Evolutionary conservation across 2,329 filamentous ascomycete genomes (phyloP).

Genomic region (Aspergillus hiratsukae): DNA sequence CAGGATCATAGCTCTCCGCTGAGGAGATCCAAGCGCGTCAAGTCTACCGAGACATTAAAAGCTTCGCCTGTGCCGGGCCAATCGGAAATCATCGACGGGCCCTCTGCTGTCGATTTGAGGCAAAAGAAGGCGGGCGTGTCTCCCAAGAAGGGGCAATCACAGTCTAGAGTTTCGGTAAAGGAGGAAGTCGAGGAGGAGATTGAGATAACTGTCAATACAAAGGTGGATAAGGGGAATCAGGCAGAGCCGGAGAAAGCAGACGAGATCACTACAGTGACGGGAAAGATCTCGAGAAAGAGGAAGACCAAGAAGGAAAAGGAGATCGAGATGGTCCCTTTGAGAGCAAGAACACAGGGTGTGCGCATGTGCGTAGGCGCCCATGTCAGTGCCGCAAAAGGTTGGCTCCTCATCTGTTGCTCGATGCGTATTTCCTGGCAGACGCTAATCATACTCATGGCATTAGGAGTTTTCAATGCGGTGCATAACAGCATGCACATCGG

Average conservation of each 20-base stretch:
- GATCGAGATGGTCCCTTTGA: slow-evolving; percentile 57
- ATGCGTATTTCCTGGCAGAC: slow-evolving; percentile 7
- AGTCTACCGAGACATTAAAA: slow-evolving; percentile 11
- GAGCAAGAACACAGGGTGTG: slow-evolving; percentile 63
- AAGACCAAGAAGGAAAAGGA: slow-evolving; percentile 56
- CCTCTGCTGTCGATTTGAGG: background rate
- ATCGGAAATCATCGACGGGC: background rate
- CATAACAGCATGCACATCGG: slow-evolving; percentile 72
- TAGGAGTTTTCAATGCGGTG: slow-evolving; percentile 85
- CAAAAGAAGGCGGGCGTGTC: background rate
- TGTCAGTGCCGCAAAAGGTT: slow-evolving; percentile 82
- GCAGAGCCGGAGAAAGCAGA: slow-evolving; percentile 19
- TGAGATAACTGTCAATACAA: background rate
- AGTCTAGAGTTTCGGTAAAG: slow-evolving; percentile 10
- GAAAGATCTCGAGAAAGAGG: slow-evolving; percentile 36
- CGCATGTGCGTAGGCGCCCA: slow-evolving; percentile 89
- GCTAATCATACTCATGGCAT: slow-evolving; percentile 3
- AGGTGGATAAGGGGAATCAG: slow-evolving; percentile 5
- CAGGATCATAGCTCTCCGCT: slow-evolving; percentile 20
- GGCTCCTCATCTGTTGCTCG: slow-evolving; percentile 17
- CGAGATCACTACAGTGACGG: slow-evolving; percentile 46
- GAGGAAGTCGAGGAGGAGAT: slow-evolving; percentile 15
- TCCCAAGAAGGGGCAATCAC: slow-evolving; percentile 10
- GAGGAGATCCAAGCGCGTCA: slow-evolving; percentile 29
- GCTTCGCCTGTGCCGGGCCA: background rate